These are phyloP conservation scores for Pythium plurisporium DNA, from an alignment of 352 stramenopile genomes.

Conservation along the genomic window DNA sequence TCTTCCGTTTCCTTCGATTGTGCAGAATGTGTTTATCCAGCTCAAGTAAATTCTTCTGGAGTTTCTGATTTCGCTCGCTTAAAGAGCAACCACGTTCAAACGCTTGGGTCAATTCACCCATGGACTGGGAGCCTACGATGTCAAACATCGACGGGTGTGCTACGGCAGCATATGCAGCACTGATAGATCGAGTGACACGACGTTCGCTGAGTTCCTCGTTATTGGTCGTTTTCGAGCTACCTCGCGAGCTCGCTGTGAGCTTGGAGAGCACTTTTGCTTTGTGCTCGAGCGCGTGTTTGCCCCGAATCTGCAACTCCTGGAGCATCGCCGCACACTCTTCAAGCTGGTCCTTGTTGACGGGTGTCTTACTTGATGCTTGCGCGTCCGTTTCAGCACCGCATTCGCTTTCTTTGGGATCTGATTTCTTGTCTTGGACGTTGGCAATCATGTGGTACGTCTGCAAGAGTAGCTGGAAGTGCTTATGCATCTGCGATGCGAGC, in stretches of 20 bases:
- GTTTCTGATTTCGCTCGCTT: conserved; percentile 39
- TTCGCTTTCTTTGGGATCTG: not conserved
- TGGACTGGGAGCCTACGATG: conserved; percentile 57
- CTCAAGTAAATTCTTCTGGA: conserved; percentile 63
- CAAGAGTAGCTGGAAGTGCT: conserved; percentile 77
- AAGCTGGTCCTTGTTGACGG: conserved; percentile 6
- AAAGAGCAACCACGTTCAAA: conserved; percentile 46
- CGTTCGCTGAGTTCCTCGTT: conserved; percentile 29
- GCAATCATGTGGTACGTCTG: conserved; percentile 63
- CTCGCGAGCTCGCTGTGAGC: conserved; percentile 24
- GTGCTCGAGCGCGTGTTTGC: conserved; percentile 52
- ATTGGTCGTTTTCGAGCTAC: not conserved
- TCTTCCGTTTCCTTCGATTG: conserved; percentile 23
- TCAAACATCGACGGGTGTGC: conserved; percentile 86
- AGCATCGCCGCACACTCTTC: conserved; percentile 59
- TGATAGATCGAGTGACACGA: conserved; percentile 75
- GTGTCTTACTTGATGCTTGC: not conserved
- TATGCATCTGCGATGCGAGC: conserved; percentile 85
- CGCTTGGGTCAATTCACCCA: conserved; percentile 43
- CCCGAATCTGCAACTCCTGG: conserved; percentile 55
- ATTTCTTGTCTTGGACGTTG: not conserved
- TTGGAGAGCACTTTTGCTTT: conserved; percentile 68
- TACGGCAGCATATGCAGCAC: conserved; percentile 68
- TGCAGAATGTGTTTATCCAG: conserved; percentile 67
- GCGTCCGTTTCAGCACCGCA: not conserved